Evolutionary conservation across 2,329 filamentous ascomycete genomes (phyloP), one percentile per base, ranked within the genome.

Genomic region (Colletotrichum sidae): DNA sequence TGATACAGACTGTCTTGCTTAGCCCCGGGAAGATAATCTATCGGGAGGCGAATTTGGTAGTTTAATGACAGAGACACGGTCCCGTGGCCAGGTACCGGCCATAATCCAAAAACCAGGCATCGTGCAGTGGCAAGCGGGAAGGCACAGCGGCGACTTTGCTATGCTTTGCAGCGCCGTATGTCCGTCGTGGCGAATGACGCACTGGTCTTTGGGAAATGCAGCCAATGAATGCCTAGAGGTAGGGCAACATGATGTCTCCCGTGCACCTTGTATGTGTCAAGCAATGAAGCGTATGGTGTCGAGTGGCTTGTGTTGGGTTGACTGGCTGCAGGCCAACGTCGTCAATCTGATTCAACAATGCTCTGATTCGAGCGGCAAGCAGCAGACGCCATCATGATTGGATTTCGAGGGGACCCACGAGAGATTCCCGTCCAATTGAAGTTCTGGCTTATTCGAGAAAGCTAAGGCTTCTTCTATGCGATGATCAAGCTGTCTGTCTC

Each of bases 331-430:
- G 46, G 37, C 57, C 35, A 56, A 56, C 47, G 55, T 65, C 54
- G 51, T 45, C 12, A 45, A 60, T 51, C 44, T 46, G 60, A 13
- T 64, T 45, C 60, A 35, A 52, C 39, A 15, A 35, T 54, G 49
- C 54, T 55, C 59, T 55, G 59, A 58, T 65, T 59, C 41, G 64
- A 67, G 55, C 64, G 60, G 60, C 54, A 67, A 46, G 37, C 47
- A 50, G 54, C 60, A 55, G 34, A 12, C 55, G 44, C 17, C 50
- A 17, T 44, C 38, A 41, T 49, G 52, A 8, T 57, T 15, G 47
- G 33, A 34, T 58, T 56, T 33, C 52, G 35, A 17, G 37, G 45
- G 51, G 15, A 35, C 46, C 51, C 45, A 55, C 34, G 51, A 46
- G 51, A 8, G 17, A 15, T 25, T 25, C 25, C 25, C 4, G 8